Evolutionary conservation across 139 green algal species (phyloP).

Genomic region (Tetratostichococcus sp.): DNA sequence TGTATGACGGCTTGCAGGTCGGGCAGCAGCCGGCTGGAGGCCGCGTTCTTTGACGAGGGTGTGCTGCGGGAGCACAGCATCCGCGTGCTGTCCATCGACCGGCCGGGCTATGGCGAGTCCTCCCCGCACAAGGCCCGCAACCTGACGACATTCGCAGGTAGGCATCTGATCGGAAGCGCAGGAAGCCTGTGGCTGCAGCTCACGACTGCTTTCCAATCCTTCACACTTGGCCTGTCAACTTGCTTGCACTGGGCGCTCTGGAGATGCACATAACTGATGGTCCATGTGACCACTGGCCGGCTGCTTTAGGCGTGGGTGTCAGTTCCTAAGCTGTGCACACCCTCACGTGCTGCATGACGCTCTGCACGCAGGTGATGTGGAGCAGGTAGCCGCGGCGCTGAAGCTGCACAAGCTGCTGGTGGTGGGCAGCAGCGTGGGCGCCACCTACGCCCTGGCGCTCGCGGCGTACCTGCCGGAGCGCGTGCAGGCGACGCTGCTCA

Average conservation of each 20-base stretch:
- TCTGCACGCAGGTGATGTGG: background rate
- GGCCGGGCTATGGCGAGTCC: background rate
- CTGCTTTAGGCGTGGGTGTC: too few relatives aligned
- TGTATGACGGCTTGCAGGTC: too few relatives aligned
- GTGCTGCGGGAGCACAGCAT: background rate
- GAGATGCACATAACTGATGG: too few relatives aligned
- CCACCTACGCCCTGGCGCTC: background rate
- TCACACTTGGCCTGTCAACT: too few relatives aligned
- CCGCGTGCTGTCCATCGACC: background rate
- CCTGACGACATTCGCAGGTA: background rate
- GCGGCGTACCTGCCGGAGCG: background rate
- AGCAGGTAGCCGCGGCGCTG: background rate
- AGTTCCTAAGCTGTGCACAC: too few relatives aligned
- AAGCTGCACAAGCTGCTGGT: slow-evolving; percentile 1
- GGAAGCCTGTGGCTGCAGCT: too few relatives aligned
- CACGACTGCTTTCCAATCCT: too few relatives aligned
- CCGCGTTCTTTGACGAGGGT: background rate
- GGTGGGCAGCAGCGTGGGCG: background rate
- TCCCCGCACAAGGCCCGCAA: background rate
- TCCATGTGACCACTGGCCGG: too few relatives aligned
- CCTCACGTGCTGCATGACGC: too few relatives aligned
- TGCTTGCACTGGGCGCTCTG: too few relatives aligned
- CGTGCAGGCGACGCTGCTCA: background rate
- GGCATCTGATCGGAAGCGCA: too few relatives aligned
- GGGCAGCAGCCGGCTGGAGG: background rate